Percentiles rank a stretch among this genome's conserved stretches.
These are phyloP conservation scores for Rostrohypoxylon terebratum DNA, from an alignment of 495 filamentous ascomycete species.

Conservation along the genomic window DNA sequence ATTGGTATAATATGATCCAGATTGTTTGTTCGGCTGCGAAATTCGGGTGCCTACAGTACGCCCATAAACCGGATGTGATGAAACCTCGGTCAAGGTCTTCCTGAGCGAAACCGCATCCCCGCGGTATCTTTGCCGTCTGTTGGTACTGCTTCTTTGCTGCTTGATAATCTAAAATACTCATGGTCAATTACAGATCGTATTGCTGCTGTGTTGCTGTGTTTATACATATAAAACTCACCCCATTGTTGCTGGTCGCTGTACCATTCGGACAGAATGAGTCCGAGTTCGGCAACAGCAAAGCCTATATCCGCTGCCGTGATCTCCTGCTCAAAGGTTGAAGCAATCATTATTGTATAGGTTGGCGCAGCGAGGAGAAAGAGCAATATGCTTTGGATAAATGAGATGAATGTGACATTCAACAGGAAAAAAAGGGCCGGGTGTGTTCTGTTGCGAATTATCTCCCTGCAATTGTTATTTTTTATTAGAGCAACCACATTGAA, in stretches of 20 bases:
- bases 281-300: slow-evolving; percentile 74
- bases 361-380: slow-evolving; percentile 82
- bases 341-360: slow-evolving; percentile 81
- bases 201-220: neutral
- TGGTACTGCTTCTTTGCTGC: slow-evolving; percentile 80
- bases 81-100: slow-evolving; percentile 94
- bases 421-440: slow-evolving; percentile 73
- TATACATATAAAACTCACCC: slow-evolving; percentile 68
- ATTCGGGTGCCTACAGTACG: slow-evolving; percentile 90
- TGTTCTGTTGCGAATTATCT: slow-evolving; percentile 58
- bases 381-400: slow-evolving; percentile 82
- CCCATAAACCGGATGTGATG: slow-evolving; percentile 85
- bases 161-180: slow-evolving; percentile 71
- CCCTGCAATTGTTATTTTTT: slow-evolving; percentile 48
- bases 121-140: slow-evolving; percentile 74
- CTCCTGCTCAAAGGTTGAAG: slow-evolving; percentile 55
- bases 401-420: slow-evolving; percentile 90
- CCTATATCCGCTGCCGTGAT: slow-evolving; percentile 70
- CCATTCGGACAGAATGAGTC: slow-evolving; percentile 77
- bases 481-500: slow-evolving; percentile 17
- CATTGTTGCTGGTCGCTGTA: slow-evolving; percentile 96
- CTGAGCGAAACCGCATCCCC: slow-evolving; percentile 61
- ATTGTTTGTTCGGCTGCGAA: slow-evolving; percentile 92
- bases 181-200: slow-evolving; percentile 37
- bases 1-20: slow-evolving; percentile 89